Evolutionary conservation across 2,329 filamentous ascomycete species (phyloP), one percentile per base, ranked within the genome.

Genomic region (Aureobasidium sp.): DNA sequence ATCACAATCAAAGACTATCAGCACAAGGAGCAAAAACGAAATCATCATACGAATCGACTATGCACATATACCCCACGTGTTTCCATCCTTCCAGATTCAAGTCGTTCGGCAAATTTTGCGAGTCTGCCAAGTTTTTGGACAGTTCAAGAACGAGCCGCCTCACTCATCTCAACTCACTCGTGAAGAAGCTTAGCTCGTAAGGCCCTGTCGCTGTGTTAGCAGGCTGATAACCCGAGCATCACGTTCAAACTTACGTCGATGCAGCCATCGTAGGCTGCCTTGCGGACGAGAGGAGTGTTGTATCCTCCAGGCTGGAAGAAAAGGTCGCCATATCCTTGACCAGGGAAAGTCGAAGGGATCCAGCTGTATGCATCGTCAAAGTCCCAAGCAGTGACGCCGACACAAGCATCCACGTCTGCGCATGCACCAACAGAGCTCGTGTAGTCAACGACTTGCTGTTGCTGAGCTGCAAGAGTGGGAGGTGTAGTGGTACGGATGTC

Each of bases 401-500:
- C 71, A 64, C 75, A 77, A 48, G 67, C 64, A 39, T 70, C 55
- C 37, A 70, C 69, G 55, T 73, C 70, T 6, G 73, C 68, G 66
- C 75, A 77, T 17, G 75, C 73, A 22, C 67, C 67, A 4, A 74
- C 71, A 5, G 69, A 67, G 39, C 69, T 68, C 7, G 69, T 76
- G 64, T 82, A 85, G 55, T 81, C 79, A 20, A 68, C 67, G 0
- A 77, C 78, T 72, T 86, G 83, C 29, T 76, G 75, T 20, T 78
- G 70, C 34, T 74, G 75, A 1, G 74, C 68, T 1, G 70, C 68
- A 3, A 73, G 77, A 3, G 79, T 71, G 0, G 83, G 82, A 14
- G 84, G 70, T 5, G 68, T 70, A 1, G 70, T 68, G 61, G 81
- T 78, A 34, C 84, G 77, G 64, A 87, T 81, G 68, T 87, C 84